Percentiles rank a stretch among this genome's conserved stretches.
phyloP scores from a whole-genome alignment of 2,329 filamentous ascomycete genomes.

The Microascus cirrosus region DNA sequence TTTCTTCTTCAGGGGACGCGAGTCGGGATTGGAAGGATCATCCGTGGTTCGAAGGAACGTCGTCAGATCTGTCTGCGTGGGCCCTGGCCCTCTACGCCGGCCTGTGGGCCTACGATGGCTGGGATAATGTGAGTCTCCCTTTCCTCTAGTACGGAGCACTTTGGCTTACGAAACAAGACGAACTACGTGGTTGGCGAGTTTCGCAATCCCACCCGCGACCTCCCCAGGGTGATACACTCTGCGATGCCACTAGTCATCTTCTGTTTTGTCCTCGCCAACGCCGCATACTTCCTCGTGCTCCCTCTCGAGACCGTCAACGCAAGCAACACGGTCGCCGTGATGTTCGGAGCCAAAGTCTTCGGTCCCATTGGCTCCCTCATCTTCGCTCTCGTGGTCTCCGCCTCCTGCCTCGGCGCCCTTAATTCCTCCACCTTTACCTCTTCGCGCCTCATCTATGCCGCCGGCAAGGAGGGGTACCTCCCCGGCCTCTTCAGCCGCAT shows the following conservation, averaged over 20 bases:
- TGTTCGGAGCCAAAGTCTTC: conserved; percentile 85
- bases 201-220: conserved; percentile 77
- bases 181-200: conserved; percentile 98
- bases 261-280: conserved; percentile 80
- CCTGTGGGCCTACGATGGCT: conserved; percentile 96
- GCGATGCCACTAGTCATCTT: conserved; percentile 91
- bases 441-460: conserved; percentile 83
- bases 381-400: conserved; percentile 79
- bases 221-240: conserved; percentile 91
- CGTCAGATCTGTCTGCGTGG: conserved; percentile 70
- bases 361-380: conserved; percentile 72
- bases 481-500: conserved; percentile 74
- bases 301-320: conserved; percentile 70
- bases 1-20: conserved; percentile 63
- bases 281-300: conserved; percentile 90
- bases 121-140: conserved; percentile 71
- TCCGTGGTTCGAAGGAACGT: conserved; percentile 83
- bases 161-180: conserved; percentile 41
- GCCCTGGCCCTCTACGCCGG: conserved; percentile 92
- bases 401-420: conserved; percentile 86
- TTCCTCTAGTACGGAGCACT: background rate
- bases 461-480: conserved; percentile 90
- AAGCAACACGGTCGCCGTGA: conserved; percentile 90
- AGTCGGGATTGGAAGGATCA: conserved; percentile 79
- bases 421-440: conserved; percentile 93